phyloP scores from a whole-genome alignment of 2,329 filamentous ascomycete genomes.

The Hirsutella rhossiliensis region DNA sequence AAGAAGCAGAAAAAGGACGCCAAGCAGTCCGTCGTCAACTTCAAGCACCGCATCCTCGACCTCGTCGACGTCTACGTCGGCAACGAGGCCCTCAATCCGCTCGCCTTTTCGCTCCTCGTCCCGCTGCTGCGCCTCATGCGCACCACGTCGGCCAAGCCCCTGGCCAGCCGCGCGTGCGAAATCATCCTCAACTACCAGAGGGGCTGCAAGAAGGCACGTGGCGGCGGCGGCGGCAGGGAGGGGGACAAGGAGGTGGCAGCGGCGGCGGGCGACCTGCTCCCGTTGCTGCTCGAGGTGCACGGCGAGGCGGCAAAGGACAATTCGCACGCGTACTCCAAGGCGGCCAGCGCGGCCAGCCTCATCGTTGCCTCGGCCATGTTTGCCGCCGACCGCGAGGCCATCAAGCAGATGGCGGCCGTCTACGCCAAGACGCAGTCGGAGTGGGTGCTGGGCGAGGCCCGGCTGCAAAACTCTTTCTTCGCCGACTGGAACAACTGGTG shows the following conservation, averaged over 20 bases:
- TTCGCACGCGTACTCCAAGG: constrained; percentile 59
- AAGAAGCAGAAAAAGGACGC: constrained; percentile 82
- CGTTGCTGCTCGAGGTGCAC: constrained; percentile 56
- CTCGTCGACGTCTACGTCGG: constrained; percentile 76
- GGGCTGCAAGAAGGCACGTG: constrained; percentile 44
- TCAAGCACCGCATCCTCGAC: constrained; percentile 89
- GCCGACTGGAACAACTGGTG: constrained; percentile 67
- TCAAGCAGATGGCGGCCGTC: constrained; percentile 46
- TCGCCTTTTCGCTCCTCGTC: constrained; percentile 58
- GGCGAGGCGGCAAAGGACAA: constrained; percentile 49
- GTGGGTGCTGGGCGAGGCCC: constrained; percentile 46
- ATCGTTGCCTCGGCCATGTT: constrained; percentile 53
- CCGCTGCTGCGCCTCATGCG: constrained; percentile 68
- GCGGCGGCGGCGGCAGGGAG: neutral
- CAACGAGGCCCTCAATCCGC: constrained; percentile 55
- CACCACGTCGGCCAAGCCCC: constrained; percentile 63
- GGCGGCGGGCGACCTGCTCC: constrained; percentile 36
- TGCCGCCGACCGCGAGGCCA: constrained; percentile 35
- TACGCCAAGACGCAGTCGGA: constrained; percentile 48
- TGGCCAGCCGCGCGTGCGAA: constrained; percentile 61
- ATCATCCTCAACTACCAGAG: constrained; percentile 64
- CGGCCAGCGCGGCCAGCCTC: constrained; percentile 62
- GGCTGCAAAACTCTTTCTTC: constrained; percentile 55
- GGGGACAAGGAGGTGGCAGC: constrained; percentile 18
- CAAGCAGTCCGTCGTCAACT: constrained; percentile 79